These are phyloP conservation scores for Rhododendron ferrugineum DNA, from an alignment of 148 eudicot genomes.

Conservation along the genomic window DNA sequence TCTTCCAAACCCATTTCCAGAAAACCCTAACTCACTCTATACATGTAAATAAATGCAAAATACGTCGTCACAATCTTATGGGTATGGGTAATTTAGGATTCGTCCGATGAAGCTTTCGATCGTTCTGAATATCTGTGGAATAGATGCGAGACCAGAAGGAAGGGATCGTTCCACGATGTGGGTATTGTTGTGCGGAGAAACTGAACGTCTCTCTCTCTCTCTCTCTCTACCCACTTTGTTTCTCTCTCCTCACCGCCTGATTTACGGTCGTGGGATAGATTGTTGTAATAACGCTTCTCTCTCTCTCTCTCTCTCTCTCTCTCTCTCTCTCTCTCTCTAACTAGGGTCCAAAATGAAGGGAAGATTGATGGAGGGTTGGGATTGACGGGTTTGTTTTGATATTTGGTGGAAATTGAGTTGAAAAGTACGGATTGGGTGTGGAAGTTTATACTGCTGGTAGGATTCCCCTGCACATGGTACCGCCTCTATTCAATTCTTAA, in stretches of 20 bases:
- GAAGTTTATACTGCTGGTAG: not conserved
- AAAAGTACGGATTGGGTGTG: not conserved
- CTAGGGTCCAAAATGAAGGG: not conserved
- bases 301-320: not conserved
- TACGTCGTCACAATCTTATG: not conserved
- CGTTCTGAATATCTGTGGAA: not conserved
- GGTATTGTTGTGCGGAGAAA: conserved; percentile 8
- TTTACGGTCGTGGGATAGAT: conserved; percentile 17
- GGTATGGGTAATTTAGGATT: not conserved
- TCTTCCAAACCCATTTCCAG: conserved; percentile 59
- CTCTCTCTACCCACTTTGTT: not conserved
- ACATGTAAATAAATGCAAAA: not conserved
- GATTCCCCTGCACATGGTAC: too few relatives aligned
- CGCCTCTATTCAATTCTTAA: too few relatives aligned
- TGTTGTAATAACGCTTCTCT: not conserved
- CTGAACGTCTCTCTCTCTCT: not conserved
- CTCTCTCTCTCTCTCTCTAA: not conserved
- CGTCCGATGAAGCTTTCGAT: not conserved
- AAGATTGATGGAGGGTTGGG: not conserved
- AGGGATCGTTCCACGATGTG: not conserved
- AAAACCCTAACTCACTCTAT: conserved; percentile 20
- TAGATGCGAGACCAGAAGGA: not conserved
- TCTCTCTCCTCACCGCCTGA: conserved; percentile 13
- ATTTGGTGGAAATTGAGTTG: not conserved
- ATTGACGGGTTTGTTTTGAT: not conserved